phyloP scores from a whole-genome alignment of 2,329 filamentous ascomycete genomes.

The Colletotrichum liaoningense region DNA sequence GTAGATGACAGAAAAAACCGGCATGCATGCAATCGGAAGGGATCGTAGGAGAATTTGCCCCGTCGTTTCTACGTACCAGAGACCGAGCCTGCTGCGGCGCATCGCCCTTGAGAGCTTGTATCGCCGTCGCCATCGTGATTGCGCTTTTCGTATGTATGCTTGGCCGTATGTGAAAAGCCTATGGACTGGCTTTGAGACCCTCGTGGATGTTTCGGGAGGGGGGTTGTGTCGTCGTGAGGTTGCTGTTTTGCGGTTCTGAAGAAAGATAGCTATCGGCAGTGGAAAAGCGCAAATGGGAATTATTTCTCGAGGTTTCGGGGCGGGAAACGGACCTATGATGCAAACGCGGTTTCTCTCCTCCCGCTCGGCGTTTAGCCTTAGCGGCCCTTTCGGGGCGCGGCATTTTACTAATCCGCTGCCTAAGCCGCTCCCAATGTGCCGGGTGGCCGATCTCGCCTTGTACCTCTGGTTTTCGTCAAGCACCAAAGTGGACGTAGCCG shows the following conservation, averaged over 20 bases:
- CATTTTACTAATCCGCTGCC: conserved; percentile 31
- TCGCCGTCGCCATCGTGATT: conserved; percentile 37
- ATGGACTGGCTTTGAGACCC: background rate
- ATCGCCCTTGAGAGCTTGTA: conserved; percentile 59
- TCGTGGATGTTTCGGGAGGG: background rate
- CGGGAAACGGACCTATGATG: conserved; percentile 32
- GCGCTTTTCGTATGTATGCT: background rate
- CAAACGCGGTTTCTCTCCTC: conserved; percentile 14
- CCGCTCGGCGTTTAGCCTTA: conserved; percentile 28
- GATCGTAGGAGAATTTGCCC: background rate
- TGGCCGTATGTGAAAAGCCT: background rate
- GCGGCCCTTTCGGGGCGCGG: conserved; percentile 19
- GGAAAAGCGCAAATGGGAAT: conserved; percentile 1
- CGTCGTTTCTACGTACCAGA: conserved; percentile 55
- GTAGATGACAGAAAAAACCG: background rate
- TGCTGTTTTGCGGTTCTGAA: background rate
- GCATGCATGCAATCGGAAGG: background rate
- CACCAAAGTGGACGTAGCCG: background rate
- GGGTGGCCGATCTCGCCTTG: background rate
- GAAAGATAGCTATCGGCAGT: background rate
- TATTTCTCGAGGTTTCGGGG: conserved; percentile 27
- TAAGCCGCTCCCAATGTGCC: background rate
- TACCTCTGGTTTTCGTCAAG: conserved; percentile 24
- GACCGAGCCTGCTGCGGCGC: conserved; percentile 69
- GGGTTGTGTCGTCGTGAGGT: background rate